Percentiles rank a stretch among this genome's conserved stretches.
Evolutionary conservation across 2,329 filamentous ascomycete species (phyloP).

Genomic region (Eurotiales sp.): DNA sequence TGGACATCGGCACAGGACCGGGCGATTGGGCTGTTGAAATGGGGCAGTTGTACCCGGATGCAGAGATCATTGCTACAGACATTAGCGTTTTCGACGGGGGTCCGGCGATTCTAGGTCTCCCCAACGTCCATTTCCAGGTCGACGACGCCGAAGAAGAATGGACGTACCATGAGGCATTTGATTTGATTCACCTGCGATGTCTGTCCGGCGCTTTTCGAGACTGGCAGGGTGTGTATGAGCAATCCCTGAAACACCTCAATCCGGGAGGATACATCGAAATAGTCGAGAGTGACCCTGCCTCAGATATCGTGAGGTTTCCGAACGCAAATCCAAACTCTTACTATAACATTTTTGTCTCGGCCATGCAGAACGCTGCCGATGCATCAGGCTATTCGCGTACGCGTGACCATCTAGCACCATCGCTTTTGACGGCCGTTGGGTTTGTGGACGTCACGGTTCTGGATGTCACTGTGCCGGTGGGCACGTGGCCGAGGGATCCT

Average conservation of each 20-base stretch:
- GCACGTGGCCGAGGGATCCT: constrained; percentile 33
- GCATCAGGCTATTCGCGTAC: constrained; percentile 39
- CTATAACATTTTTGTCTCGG: constrained; percentile 30
- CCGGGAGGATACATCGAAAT: constrained; percentile 48
- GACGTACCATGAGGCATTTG: constrained; percentile 48
- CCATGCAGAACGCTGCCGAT: constrained; percentile 37
- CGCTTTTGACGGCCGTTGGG: constrained; percentile 40
- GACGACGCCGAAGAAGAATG: constrained; percentile 47
- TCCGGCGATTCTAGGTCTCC: constrained; percentile 29
- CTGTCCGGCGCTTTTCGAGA: constrained; percentile 47
- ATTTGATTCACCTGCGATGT: constrained; percentile 48
- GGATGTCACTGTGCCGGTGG: constrained; percentile 36
- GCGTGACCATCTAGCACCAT: constrained; percentile 40
- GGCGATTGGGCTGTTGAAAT: constrained; percentile 50
- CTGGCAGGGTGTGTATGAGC: constrained; percentile 45
- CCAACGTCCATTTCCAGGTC: constrained; percentile 48
- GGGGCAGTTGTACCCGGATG: constrained; percentile 40
- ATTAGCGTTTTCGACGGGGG: constrained; percentile 43
- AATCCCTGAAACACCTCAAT: constrained; percentile 43
- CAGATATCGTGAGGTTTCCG: constrained; percentile 22
- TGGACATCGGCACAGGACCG: constrained; percentile 48
- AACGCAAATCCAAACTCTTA: constrained; percentile 27
- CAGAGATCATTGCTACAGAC: constrained; percentile 47
- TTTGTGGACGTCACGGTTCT: constrained; percentile 42
- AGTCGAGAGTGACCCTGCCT: constrained; percentile 36